Evolutionary conservation across 2,329 filamentous ascomycete genomes (phyloP).

Genomic region (Colletotrichum sp.): DNA sequence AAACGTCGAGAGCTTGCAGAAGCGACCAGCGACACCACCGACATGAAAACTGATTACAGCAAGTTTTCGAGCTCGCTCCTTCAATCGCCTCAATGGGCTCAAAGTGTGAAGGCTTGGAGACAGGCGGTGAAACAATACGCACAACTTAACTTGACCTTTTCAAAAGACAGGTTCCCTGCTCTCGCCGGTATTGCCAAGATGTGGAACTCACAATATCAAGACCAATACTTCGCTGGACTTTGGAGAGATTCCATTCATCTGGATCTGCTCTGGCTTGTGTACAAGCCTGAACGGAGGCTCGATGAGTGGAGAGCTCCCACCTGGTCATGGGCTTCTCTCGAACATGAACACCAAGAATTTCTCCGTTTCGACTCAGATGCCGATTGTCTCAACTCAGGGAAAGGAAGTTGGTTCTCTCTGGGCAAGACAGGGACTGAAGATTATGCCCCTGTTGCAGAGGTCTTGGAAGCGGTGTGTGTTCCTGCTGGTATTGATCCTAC

Average conservation of each 20-base stretch:
- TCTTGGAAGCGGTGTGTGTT: not conserved
- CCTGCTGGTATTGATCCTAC: not conserved
- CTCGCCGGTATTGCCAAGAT: not conserved
- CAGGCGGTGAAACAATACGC: not conserved
- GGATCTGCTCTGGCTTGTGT: not conserved
- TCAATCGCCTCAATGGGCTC: not conserved
- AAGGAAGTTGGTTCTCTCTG: not conserved
- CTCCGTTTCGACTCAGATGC: not conserved
- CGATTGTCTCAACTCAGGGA: not conserved
- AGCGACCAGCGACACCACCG: not conserved
- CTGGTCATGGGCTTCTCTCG: not conserved
- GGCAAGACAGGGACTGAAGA: not conserved
- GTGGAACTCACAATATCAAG: not conserved
- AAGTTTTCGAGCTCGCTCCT: not conserved
- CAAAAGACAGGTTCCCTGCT: not conserved
- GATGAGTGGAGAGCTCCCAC: not conserved
- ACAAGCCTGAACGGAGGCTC: not conserved
- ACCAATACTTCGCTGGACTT: not conserved
- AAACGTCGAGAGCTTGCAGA: not conserved
- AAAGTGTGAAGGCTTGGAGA: not conserved
- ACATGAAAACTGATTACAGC: not conserved
- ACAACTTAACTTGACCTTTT: constrained; percentile 17
- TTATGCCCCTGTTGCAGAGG: not conserved
- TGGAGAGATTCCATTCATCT: not conserved
- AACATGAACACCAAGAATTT: not conserved